A percentile compares a stretch with the other conserved stretches of the same genome.
Evolutionary conservation across 352 stramenopile genomes (phyloP).

Genomic region (Pythium biforme): DNA sequence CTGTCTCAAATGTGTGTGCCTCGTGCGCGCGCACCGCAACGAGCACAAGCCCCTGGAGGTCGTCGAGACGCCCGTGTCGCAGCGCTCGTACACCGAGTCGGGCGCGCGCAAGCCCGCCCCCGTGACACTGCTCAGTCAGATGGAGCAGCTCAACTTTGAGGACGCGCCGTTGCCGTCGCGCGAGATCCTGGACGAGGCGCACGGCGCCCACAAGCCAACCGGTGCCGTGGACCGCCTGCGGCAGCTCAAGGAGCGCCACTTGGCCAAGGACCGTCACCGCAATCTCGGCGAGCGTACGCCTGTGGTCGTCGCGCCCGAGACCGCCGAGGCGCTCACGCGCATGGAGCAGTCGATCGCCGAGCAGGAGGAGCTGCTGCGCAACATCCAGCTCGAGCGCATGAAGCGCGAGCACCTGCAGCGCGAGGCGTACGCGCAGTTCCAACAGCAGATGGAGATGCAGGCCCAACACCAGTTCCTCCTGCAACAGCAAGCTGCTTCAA

Average conservation of each 20-base stretch:
- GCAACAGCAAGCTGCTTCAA: too few relatives aligned
- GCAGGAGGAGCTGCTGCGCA: constrained; percentile 57
- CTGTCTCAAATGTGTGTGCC: constrained; percentile 78
- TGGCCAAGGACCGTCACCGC: constrained; percentile 65
- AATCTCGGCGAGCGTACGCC: constrained; percentile 19
- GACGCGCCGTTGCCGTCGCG: constrained; percentile 19
- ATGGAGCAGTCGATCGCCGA: constrained; percentile 66
- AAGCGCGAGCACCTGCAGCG: constrained; percentile 30
- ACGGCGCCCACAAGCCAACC: constrained; percentile 37
- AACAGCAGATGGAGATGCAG: constrained; percentile 13
- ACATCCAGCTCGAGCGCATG: constrained; percentile 52
- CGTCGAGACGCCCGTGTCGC: neutral
- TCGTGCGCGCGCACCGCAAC: constrained; percentile 61
- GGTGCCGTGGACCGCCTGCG: constrained; percentile 41
- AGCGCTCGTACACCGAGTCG: neutral
- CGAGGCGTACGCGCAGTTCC: constrained; percentile 12
- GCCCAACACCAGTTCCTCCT: constrained; percentile 18
- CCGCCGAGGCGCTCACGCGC: constrained; percentile 39
- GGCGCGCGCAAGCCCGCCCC: neutral
- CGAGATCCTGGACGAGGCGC: constrained; percentile 36
- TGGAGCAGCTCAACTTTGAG: constrained; percentile 23
- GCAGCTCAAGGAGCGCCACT: constrained; percentile 59
- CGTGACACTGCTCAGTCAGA: constrained; percentile 1
- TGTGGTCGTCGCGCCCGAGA: constrained; percentile 1
- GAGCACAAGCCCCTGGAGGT: neutral